A percentile compares a stretch with the other conserved stretches of the same genome.
These are phyloP conservation scores for Cladosporium sp. DNA, from an alignment of 2,329 filamentous ascomycete species.

Conservation along the genomic window DNA sequence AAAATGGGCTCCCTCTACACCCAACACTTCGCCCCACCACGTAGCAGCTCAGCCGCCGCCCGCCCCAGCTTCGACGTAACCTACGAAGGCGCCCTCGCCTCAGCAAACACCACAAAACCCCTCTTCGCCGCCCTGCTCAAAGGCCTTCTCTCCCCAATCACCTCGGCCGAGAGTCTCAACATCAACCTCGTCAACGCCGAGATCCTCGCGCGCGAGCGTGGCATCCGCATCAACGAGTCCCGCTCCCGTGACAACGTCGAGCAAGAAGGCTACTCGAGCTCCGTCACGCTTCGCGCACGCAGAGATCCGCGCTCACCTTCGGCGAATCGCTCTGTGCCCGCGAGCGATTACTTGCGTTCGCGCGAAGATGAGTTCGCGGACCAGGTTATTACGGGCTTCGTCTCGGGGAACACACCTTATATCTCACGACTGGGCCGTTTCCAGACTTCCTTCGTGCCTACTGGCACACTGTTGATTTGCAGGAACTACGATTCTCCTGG, in stretches of 20 bases:
- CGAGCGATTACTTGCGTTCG: conserved; percentile 23
- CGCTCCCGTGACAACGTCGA: conserved; percentile 62
- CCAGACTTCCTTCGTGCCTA: conserved; percentile 70
- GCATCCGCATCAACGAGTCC: conserved; percentile 75
- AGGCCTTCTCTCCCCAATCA: conserved; percentile 70
- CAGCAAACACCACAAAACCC: conserved; percentile 72
- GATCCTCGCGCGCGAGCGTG: conserved; percentile 73
- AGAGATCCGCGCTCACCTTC: conserved; percentile 37
- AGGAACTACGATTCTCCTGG: conserved; percentile 81
- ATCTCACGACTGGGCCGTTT: conserved; percentile 76
- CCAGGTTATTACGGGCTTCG: conserved; percentile 66
- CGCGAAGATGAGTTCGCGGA: conserved; percentile 42
- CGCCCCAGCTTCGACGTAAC: conserved; percentile 73
- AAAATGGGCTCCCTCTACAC: conserved; percentile 79
- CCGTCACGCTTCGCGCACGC: conserved; percentile 67
- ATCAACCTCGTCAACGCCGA: conserved; percentile 84
- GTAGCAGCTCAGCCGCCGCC: conserved; percentile 33
- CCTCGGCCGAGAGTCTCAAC: conserved; percentile 64
- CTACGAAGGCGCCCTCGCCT: conserved; percentile 74
- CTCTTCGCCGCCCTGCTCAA: conserved; percentile 79
- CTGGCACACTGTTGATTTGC: conserved; percentile 74
- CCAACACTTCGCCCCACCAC: conserved; percentile 63
- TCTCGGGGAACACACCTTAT: conserved; percentile 63
- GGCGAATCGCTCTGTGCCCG: conserved; percentile 26
- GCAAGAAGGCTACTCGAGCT: conserved; percentile 66